Evolutionary conservation across 116 monocot species (phyloP), one percentile per base, ranked within the genome.

Genomic region (Posidonia oceanica): DNA sequence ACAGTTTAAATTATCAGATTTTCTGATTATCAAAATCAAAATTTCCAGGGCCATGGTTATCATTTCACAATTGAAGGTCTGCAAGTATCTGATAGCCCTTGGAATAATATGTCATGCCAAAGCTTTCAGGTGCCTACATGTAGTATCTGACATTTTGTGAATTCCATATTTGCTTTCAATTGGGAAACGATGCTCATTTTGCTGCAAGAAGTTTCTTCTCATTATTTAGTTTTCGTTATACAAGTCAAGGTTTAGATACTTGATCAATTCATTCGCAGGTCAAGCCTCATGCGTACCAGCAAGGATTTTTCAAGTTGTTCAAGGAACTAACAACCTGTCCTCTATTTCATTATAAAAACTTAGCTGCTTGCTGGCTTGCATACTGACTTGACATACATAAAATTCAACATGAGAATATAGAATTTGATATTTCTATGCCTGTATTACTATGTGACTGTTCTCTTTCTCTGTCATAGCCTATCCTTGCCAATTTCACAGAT

Each of bases 41-140:
- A 2, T 59, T 15, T 51, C 37, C 68, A 75, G 75, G 80, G 80
- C 14, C 80, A 67, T 72, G 80, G 56, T 36, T 70, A 37, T 70
- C 69, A 70, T 54, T 57, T 70, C 18, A 2, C 56, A 12, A 8
- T 70, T 38, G 57, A 57, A 57, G 69, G 57, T 5, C 15, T 70
- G 57, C 23, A 70, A 8, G 54, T 70, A 67, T 39, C 18, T 18
- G 48, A 23, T 17, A 67, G 22, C 10, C 67, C 67, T 51, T 67
- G 67, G 67, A 23, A 67, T 67, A 67, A 67, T 40, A 12, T 67
- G 48, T 67, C 67, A 22, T 67, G 48, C 48, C 67, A 67, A 51
- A n/a, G 7, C 21, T 67, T 67, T 48, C 67, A 67, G 67, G 67
- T 67, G 14, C 20, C 67, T 11, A 67, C 20, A 3, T 51, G 40